A percentile compares a stretch with the other conserved stretches of the same genome.
Conservation (phyloP, 306 rosid genomes). For the Rubus idaeus region DNA sequence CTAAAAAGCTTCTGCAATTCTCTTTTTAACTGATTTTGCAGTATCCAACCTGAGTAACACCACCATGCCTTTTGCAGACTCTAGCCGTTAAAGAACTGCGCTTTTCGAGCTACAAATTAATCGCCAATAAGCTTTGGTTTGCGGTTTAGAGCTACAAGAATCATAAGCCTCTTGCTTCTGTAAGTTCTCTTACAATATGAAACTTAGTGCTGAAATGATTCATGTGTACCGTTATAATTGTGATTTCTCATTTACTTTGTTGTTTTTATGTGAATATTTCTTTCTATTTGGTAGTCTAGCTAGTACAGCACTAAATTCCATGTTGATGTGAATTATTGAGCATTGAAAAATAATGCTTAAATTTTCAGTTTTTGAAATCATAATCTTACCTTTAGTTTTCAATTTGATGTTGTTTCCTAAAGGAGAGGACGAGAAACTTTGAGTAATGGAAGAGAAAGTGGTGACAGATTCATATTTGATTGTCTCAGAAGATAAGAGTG, state of each 20-base stretch:
- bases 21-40: conserved; percentile 45
- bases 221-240: conserved; percentile 11
- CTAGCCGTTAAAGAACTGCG: conserved; percentile 22
- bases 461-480: conserved; percentile 30
- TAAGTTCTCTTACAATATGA: conserved; percentile 32
- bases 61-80: conserved; percentile 39
- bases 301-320: conserved; percentile 31
- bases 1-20: conserved; percentile 24
- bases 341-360: conserved; percentile 11
- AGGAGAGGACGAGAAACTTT: conserved; percentile 28
- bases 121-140: conserved; percentile 7
- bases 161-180: conserved; percentile 20
- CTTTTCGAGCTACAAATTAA: conserved; percentile 11
- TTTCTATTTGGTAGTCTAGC: background rate
- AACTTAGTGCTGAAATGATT: conserved; percentile 17
- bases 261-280: background rate
- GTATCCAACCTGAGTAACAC: conserved; percentile 42
- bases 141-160: conserved; percentile 25
- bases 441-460: conserved; percentile 65
- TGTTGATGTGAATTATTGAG: conserved; percentile 20
- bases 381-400: conserved; percentile 33
- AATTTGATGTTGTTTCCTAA: conserved; percentile 21
- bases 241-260: conserved; percentile 28
- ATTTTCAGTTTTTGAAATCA: conserved; percentile 20
- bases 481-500: conserved; percentile 44